Percentiles rank a stretch among this genome's conserved stretches.
Conservation (phyloP, 139 green algal genomes). For the Micractinium conductrix region DNA sequence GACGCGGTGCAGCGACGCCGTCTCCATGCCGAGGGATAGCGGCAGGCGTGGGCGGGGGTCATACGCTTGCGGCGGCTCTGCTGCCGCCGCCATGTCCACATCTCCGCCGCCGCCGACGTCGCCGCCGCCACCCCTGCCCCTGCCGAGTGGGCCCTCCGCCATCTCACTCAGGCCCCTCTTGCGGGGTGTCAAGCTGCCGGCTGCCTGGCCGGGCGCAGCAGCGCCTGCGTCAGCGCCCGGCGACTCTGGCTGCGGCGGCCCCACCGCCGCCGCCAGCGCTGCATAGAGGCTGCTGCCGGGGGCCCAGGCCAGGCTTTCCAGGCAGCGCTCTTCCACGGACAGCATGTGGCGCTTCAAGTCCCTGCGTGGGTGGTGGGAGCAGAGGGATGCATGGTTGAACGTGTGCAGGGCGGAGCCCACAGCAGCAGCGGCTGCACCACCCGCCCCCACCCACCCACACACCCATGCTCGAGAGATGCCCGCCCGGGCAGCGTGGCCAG, state of each 20-base stretch:
- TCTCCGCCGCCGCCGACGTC: background rate
- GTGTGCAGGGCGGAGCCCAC: too few relatives aligned
- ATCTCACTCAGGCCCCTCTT: background rate
- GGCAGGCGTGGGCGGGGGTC: background rate
- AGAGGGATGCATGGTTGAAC: too few relatives aligned
- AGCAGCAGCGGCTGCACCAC: too few relatives aligned
- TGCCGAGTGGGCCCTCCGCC: too few relatives aligned
- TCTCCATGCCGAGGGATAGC: slow-evolving; percentile 5
- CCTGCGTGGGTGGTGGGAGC: background rate
- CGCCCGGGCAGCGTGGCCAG: too few relatives aligned
- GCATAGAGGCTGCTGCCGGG: slow-evolving; percentile 70
- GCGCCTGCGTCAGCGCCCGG: background rate
- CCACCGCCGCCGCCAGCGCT: slow-evolving; percentile 39
- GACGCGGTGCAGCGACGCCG: too few relatives aligned
- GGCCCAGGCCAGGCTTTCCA: slow-evolving; percentile 80
- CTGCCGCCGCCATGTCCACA: slow-evolving; percentile 2
- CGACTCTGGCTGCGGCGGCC: background rate
- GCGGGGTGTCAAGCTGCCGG: slow-evolving; percentile 2
- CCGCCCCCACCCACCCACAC: too few relatives aligned
- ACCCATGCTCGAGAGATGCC: too few relatives aligned
- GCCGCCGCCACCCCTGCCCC: background rate
- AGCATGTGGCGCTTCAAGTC: slow-evolving; percentile 82
- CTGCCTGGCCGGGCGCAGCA: background rate
- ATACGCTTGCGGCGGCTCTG: background rate
- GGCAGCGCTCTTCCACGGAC: slow-evolving; percentile 73